A percentile compares a stretch with the other conserved stretches of the same genome.
Evolutionary conservation across 257 asterid species (phyloP).

Genomic region (Apocynum venetum): DNA sequence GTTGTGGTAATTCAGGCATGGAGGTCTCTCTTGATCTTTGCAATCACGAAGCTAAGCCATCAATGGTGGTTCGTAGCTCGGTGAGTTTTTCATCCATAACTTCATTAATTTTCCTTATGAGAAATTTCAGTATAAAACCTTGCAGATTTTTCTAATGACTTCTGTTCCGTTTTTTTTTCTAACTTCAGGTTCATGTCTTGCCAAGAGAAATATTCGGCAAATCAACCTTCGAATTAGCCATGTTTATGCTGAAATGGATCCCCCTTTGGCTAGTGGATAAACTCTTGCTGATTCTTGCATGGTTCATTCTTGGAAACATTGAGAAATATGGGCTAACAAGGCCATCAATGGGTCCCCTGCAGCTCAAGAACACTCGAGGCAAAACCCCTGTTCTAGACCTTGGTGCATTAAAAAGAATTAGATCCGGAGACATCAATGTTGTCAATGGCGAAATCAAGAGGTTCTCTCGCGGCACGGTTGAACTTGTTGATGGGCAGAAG

Average conservation of each 20-base stretch:
- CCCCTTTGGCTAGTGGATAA: conserved; percentile 88
- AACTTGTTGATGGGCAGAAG: conserved; percentile 45
- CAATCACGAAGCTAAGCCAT: conserved; percentile 69
- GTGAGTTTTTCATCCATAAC: conserved; percentile 27
- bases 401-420: conserved; percentile 62
- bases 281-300: conserved; percentile 49
- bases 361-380: conserved; percentile 61
- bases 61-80: conserved; percentile 82
- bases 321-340: conserved; percentile 60
- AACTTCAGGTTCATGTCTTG: conserved; percentile 67
- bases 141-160: conserved; percentile 11
- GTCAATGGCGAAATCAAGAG: conserved; percentile 60
- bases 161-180: conserved; percentile 1
- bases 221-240: conserved; percentile 69
- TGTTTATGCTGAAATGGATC: conserved; percentile 65
- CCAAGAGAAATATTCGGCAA: conserved; percentile 75
- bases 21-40: conserved; percentile 96
- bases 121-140: background rate
- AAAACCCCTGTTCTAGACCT: conserved; percentile 84
- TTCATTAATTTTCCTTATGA: background rate
- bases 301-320: conserved; percentile 69
- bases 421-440: conserved; percentile 48
- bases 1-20: conserved; percentile 94
- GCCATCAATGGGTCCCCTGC: conserved; percentile 64
- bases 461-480: conserved; percentile 43